phyloP scores from a whole-genome alignment of 148 eudicot genomes.

The Cornus florida region DNA sequence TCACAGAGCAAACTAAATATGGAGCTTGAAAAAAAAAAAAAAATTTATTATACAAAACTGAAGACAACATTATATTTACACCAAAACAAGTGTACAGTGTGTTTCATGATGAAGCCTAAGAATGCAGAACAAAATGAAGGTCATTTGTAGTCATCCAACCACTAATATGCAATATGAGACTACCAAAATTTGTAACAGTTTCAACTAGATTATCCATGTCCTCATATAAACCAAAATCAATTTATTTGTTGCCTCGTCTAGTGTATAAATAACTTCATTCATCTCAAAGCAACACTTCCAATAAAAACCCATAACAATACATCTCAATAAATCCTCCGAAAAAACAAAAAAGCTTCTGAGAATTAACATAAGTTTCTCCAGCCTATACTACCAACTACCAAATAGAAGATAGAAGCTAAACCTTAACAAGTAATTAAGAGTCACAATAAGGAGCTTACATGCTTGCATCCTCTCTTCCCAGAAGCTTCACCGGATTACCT shows the following conservation, averaged over 20 bases:
- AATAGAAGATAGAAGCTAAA: no score
- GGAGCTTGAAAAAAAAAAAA: no score
- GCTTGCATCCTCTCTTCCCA: slow-evolving; percentile 71
- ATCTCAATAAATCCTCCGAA: neutral
- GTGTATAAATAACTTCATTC: neutral
- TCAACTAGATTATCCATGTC: neutral
- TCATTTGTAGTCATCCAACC: no score
- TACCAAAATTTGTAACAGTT: neutral
- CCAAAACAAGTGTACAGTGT: no score
- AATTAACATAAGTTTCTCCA: neutral
- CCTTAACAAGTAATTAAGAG: no score
- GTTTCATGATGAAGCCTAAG: no score
- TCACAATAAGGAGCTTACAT: slow-evolving; percentile 56
- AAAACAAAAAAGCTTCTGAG: neutral
- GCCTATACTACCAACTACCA: neutral
- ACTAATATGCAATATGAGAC: neutral
- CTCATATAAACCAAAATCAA: neutral
- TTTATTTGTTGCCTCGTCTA: neutral
- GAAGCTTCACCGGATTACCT: slow-evolving; percentile 77
- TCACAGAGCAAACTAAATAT: no score
- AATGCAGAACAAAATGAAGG: no score
- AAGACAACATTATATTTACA: no score
- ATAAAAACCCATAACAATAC: neutral
- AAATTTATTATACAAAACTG: no score
- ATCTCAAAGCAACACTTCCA: neutral